Evolutionary conservation across 345 rosid genomes (phyloP).

Genomic region (Eucalyptus pauciflora): DNA sequence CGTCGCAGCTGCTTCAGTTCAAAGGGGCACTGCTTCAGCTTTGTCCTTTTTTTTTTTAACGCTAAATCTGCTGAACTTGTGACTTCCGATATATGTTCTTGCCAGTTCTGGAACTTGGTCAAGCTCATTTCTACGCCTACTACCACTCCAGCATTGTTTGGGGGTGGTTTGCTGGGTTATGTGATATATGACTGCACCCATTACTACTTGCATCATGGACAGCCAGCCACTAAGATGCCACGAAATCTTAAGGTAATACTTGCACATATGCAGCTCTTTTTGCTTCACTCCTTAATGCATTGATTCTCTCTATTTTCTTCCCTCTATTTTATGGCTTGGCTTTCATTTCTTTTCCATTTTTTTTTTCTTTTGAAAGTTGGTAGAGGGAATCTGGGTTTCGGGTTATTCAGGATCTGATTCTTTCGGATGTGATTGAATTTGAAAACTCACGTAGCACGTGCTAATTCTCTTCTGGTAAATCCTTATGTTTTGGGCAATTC

Average conservation of each 20-base stretch:
- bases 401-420: background rate
- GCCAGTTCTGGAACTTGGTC: slow-evolving; percentile 70
- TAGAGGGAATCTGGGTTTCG: background rate
- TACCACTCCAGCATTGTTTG: slow-evolving; percentile 70
- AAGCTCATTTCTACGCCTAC: slow-evolving; percentile 53
- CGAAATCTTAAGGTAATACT: slow-evolving; percentile 66
- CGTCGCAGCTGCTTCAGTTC: background rate
- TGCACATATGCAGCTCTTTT: background rate
- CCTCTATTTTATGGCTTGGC: background rate
- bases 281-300: background rate
- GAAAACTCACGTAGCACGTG: background rate
- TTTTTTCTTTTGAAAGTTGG: background rate
- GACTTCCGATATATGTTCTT: background rate
- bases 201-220: slow-evolving; percentile 93
- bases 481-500: background rate
- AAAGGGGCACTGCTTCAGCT: background rate
- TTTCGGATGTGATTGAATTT: background rate
- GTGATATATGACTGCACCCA: slow-evolving; percentile 87
- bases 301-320: background rate
- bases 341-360: background rate
- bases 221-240: slow-evolving; percentile 44
- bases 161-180: slow-evolving; percentile 85
- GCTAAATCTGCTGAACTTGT: background rate
- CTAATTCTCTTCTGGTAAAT: background rate
- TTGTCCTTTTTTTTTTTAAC: background rate